phyloP scores from a whole-genome alignment of 805 yeast genomes.

The Clavispora phyllophila region DNA sequence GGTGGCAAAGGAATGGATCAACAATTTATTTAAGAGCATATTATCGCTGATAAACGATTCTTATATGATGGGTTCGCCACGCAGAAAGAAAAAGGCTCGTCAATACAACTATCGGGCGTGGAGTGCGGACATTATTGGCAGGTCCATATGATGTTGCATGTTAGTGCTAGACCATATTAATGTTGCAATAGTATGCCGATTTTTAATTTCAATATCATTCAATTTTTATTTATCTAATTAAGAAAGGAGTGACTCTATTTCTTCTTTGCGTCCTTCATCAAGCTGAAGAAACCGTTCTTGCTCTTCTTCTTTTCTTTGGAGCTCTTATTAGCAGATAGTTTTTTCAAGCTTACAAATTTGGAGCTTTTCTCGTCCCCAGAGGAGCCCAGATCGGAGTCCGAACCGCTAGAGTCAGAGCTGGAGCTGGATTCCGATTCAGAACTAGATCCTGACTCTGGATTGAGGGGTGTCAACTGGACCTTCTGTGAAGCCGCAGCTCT shows the following conservation, averaged over 20 bases:
- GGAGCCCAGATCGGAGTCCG: constrained; percentile 5
- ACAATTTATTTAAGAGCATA: constrained; percentile 25
- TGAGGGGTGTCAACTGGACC: constrained; percentile 1
- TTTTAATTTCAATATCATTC: no score
- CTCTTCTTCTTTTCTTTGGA: constrained; percentile 16
- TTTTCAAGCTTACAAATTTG: constrained; percentile 24
- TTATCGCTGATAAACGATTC: constrained; percentile 23
- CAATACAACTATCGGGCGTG: constrained; percentile 24
- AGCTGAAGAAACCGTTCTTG: constrained; percentile 25
- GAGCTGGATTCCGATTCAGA: constrained; percentile 8
- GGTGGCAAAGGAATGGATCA: constrained; percentile 30
- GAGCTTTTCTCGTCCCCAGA: constrained; percentile 10
- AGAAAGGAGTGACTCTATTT: neutral
- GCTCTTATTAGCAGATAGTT: constrained; percentile 13
- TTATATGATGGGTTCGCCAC: constrained; percentile 10
- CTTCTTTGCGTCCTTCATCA: constrained; percentile 26
- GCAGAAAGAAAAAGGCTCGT: neutral
- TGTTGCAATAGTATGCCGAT: neutral
- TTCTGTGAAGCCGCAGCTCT: neutral
- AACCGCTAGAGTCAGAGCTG: constrained; percentile 4
- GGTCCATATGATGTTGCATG: constrained; percentile 10
- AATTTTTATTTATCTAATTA: neutral
- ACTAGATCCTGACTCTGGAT: constrained; percentile 2
- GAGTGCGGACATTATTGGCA: constrained; percentile 32
- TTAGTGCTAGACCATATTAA: neutral